These are phyloP conservation scores for Fusarium verrucosum DNA, from an alignment of 2,329 filamentous ascomycete genomes.

Conservation along the genomic window DNA sequence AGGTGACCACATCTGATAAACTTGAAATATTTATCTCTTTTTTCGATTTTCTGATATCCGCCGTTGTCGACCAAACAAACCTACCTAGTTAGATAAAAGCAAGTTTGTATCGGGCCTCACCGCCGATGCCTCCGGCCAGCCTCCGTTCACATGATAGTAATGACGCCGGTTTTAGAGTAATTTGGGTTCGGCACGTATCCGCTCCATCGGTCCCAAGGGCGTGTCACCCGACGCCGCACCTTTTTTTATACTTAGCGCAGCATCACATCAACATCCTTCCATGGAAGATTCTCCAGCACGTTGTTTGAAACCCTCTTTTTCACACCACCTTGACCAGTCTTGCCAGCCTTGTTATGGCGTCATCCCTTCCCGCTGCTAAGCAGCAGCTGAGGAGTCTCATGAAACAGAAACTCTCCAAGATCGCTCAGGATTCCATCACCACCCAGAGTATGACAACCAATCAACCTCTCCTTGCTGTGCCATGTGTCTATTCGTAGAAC, in stretches of 20 bases:
- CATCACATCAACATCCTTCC: too few relatives aligned
- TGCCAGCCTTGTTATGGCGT: constrained; percentile 56
- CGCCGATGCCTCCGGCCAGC: constrained; percentile 9
- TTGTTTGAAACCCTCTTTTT: constrained; percentile 14
- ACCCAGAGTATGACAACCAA: constrained; percentile 71
- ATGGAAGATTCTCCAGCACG: constrained; percentile 10
- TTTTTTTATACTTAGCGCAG: constrained; percentile 26
- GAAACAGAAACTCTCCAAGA: constrained; percentile 68
- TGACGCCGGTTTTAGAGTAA: constrained; percentile 26
- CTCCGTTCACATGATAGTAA: constrained; percentile 23
- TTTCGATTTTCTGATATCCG: background rate
- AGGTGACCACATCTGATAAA: background rate
- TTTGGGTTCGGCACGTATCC: constrained; percentile 28
- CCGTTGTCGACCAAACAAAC: constrained; percentile 9
- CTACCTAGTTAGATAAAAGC: too few relatives aligned
- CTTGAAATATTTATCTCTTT: background rate
- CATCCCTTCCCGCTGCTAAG: constrained; percentile 72
- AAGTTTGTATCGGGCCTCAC: constrained; percentile 15
- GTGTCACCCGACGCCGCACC: constrained; percentile 21
- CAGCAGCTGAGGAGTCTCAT: constrained; percentile 77
- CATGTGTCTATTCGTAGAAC: constrained; percentile 10
- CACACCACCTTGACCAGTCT: constrained; percentile 12
- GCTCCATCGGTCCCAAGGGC: constrained; percentile 21
- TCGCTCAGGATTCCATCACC: constrained; percentile 70
- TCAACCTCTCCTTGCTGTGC: background rate